Conservation (phyloP, 164 flowering plant species). For the Vitis labrusca region DNA sequence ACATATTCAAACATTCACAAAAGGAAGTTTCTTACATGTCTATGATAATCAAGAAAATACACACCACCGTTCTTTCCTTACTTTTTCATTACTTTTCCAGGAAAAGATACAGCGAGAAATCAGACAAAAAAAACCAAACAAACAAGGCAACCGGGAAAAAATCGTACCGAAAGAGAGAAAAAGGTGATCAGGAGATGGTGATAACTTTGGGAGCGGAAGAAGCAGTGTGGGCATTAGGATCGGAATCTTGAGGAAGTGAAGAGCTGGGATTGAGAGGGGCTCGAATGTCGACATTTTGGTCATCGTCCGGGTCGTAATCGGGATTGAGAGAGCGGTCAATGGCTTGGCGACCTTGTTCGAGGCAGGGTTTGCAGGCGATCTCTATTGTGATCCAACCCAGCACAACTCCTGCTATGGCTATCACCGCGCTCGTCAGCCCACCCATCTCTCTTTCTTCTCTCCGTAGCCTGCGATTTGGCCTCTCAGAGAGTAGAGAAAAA, state of each 20-base stretch:
- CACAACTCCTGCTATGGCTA: constrained; percentile 74
- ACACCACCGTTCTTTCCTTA: no score
- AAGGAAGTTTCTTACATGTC: no score
- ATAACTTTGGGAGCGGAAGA: constrained; percentile 6
- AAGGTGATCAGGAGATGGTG: constrained; percentile 16
- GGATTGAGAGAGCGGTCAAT: constrained; percentile 88
- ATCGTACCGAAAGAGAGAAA: no score
- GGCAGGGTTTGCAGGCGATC: constrained; percentile 96
- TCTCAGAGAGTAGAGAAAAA: no score
- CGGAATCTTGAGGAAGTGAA: neutral
- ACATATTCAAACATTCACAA: no score
- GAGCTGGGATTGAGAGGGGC: constrained; percentile 53
- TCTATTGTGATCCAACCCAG: constrained; percentile 90
- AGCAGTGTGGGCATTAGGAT: neutral
- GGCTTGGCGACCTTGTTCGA: constrained; percentile 90
- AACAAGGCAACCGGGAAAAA: no score
- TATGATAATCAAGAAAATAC: no score
- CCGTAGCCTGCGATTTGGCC: neutral
- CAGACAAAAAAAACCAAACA: no score
- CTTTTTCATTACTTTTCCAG: no score
- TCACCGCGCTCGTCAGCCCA: constrained; percentile 66
- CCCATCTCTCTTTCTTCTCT: constrained; percentile 47
- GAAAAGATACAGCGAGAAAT: no score
- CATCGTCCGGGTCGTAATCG: constrained; percentile 87
- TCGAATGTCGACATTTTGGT: constrained; percentile 22